Base-by-base conservation (phyloP, 148 eudicot genomes). In the Fallopia convolvulus region DNA sequence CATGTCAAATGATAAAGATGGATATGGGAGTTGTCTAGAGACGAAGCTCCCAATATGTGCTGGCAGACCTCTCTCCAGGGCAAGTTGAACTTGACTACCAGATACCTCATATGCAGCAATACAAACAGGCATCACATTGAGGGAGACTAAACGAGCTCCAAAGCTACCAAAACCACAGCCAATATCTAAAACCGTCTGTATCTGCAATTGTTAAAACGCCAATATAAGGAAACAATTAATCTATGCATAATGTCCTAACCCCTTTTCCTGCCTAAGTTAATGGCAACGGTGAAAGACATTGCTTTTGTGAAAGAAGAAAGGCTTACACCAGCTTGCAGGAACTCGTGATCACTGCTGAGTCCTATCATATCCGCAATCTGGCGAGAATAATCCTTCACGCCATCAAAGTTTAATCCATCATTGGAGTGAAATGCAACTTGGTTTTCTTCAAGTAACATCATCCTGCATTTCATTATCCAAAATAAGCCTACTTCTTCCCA, bases 161-260 rank as follows among this genome's bases (percentile, higher is more conserved):
- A 93, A 90, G 82, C 94, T 93, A 82, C 98, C 98, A 83, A 91
- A 93, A 61, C 98, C 98, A 77, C 98, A 93, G 52, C 94, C 98
- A 85, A 93, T 89, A 86, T 93, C 98, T 77, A 93, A 79, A 73
- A 91, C 87, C 55, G 81, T 90, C 61, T 77, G 97, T 76, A 93
- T 91, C 98, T 93, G 89, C 71, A 81, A 71, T 70, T 14, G n/a
- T 33, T 6, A 66, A 58, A 73, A 80, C 68, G 61, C 76, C 49
- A 41, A 44, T 10, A 70, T 36, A 60, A 65, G 70, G 70, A 14
- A 26, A 23, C 33, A 65, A 50, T 50, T 20, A 50, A 17, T 17
- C 0, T 50, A 4, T 14, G 5, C 10, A 50, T 17, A 55, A 4
- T 17, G 17, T 53, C 8, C 9, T 61, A 26, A 5, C 3, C 36